Percentiles rank a stretch among this genome's conserved stretches.
phyloP scores from a whole-genome alignment of 345 rosid genomes.

The Psidium friedrichsthalianum region DNA sequence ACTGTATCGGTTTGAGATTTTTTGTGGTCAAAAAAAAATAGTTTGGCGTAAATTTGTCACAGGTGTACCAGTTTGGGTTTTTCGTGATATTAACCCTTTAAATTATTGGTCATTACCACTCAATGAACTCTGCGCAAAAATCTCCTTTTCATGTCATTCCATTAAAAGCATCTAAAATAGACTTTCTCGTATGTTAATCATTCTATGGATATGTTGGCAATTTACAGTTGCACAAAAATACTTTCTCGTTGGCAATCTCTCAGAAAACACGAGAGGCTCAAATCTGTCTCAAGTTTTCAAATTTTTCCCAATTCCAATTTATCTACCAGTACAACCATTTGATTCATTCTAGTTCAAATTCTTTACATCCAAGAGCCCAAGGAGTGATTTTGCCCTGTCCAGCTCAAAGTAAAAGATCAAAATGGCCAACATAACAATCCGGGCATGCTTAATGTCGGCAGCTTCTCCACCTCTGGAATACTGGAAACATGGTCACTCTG shows the following conservation, averaged over 20 bases:
- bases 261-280: neutral
- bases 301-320: neutral
- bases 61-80: no score
- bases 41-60: no score
- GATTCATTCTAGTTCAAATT: neutral
- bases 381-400: constrained; percentile 93
- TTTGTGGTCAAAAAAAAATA: no score
- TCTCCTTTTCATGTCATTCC: neutral
- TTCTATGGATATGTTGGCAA: neutral
- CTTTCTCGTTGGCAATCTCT: neutral
- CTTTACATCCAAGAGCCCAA: constrained; percentile 37
- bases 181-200: neutral
- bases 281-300: neutral
- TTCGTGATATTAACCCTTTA: no score
- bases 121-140: neutral
- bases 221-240: no score
- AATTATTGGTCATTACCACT: neutral
- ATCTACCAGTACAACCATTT: neutral
- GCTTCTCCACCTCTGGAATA: constrained; percentile 52
- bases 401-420: constrained; percentile 83
- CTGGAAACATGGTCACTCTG: neutral
- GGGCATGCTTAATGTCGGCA: constrained; percentile 81
- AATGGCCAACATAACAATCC: constrained; percentile 85
- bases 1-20: no score
- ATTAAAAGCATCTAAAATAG: neutral